These are phyloP conservation scores for Klebsormidium nitens DNA, from an alignment of 139 green algal species.

Conservation along the genomic window DNA sequence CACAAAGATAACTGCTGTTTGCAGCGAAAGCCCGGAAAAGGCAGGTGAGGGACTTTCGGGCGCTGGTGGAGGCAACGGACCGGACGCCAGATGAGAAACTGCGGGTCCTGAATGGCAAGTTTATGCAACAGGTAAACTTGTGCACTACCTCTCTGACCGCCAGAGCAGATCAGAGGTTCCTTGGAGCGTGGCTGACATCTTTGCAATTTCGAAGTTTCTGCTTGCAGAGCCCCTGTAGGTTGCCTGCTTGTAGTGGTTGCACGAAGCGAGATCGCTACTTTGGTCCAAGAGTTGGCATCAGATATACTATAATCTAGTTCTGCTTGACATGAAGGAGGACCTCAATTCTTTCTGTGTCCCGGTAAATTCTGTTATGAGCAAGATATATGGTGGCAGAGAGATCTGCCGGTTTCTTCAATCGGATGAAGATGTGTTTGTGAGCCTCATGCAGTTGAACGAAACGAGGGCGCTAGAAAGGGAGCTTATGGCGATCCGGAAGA, in stretches of 20 bases:
- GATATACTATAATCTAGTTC: not conserved
- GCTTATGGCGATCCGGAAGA: not conserved
- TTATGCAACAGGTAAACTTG: conserved; percentile 15
- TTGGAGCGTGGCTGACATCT: not conserved
- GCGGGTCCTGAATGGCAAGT: not conserved
- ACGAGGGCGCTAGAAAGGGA: conserved; percentile 17
- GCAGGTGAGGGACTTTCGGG: conserved; percentile 4
- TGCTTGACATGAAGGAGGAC: conserved; percentile 4
- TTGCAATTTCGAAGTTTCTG: conserved; percentile 5
- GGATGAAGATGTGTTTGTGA: no score
- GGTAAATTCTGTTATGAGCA: no score
- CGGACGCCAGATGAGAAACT: conserved; percentile 1
- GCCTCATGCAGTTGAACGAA: conserved; percentile 8
- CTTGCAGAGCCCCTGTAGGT: not conserved
- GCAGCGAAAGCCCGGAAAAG: conserved; percentile 8
- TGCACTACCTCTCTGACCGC: not conserved
- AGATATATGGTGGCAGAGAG: no score
- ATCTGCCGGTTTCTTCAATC: no score
- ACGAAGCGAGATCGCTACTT: not conserved
- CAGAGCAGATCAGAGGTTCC: not conserved
- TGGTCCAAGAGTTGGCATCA: no score
- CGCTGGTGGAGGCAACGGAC: not conserved
- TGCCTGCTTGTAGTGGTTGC: not conserved
- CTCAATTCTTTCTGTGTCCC: not conserved
- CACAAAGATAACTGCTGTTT: not conserved